Conservation (phyloP, 768 basidiomycete species). For the Hortiboletus campestris region DNA sequence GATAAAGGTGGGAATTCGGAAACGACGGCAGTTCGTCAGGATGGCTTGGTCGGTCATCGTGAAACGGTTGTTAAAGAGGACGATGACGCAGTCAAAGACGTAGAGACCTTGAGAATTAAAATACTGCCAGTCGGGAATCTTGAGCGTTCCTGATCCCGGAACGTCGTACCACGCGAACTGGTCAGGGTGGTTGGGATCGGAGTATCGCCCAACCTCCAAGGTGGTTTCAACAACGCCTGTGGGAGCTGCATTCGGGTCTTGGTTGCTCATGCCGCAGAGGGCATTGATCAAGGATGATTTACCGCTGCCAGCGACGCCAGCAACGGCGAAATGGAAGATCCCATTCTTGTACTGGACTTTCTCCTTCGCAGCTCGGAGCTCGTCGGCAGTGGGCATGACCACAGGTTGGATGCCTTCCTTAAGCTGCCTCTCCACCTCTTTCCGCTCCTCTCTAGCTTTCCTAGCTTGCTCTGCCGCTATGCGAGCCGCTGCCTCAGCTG, state of each 20-base stretch:
- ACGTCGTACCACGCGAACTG: constrained; percentile 38
- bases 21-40: constrained; percentile 31
- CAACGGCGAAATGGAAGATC: constrained; percentile 30
- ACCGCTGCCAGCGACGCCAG: constrained; percentile 31
- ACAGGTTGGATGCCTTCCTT: constrained; percentile 30
- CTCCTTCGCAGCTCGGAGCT: constrained; percentile 24
- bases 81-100: constrained; percentile 36
- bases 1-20: constrained; percentile 35
- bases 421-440: constrained; percentile 23
- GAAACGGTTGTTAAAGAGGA: constrained; percentile 36
- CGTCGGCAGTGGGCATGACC: constrained; percentile 28
- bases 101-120: constrained; percentile 39
- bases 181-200: constrained; percentile 22
- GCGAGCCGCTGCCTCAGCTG: constrained; percentile 26
- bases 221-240: constrained; percentile 37
- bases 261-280: constrained; percentile 31
- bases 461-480: constrained; percentile 22
- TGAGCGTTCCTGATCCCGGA: constrained; percentile 38
- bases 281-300: constrained; percentile 34
- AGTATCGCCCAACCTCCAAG: constrained; percentile 27
- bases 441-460: constrained; percentile 18
- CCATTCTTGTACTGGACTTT: constrained; percentile 30
- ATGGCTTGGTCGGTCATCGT: constrained; percentile 37
- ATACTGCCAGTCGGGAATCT: constrained; percentile 37
- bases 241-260: constrained; percentile 27